Conservation (phyloP, 2,329 filamentous ascomycete species). For the Fusarium sp. region DNA sequence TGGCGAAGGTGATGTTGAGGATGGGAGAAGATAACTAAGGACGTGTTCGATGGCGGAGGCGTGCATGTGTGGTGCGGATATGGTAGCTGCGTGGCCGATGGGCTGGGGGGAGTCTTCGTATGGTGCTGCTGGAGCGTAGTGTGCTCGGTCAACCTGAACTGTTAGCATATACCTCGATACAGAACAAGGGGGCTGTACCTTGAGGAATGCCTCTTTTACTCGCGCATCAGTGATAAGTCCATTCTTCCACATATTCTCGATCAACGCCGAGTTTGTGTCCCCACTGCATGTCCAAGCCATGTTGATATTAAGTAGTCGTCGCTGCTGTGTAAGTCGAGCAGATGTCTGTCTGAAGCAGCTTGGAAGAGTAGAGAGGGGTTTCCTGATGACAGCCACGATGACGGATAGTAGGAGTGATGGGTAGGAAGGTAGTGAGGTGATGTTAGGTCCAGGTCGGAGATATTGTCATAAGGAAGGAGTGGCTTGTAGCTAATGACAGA, state of each 20-base stretch:
- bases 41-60: constrained; percentile 64
- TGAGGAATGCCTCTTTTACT: constrained; percentile 84
- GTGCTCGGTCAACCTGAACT: constrained; percentile 81
- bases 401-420: neutral
- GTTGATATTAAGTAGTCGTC: constrained; percentile 37
- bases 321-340: constrained; percentile 14
- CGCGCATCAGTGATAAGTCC: constrained; percentile 77
- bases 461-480: neutral
- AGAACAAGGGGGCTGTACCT: constrained; percentile 57
- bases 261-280: constrained; percentile 76
- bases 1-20: constrained; percentile 50
- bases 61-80: constrained; percentile 72
- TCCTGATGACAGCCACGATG: constrained; percentile 31
- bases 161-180: neutral
- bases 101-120: constrained; percentile 72
- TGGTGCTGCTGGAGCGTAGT: constrained; percentile 78
- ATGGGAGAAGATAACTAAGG: constrained; percentile 57
- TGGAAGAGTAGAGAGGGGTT: neutral
- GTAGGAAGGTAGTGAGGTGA: neutral
- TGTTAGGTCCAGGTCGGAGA: no score
- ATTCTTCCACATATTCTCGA: constrained; percentile 80
- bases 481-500: neutral
- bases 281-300: constrained; percentile 96
- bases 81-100: constrained; percentile 68
- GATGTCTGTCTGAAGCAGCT: neutral